Evolutionary conservation across 1,139 yeast species (phyloP).

Genomic region (Taphrina deformans): DNA sequence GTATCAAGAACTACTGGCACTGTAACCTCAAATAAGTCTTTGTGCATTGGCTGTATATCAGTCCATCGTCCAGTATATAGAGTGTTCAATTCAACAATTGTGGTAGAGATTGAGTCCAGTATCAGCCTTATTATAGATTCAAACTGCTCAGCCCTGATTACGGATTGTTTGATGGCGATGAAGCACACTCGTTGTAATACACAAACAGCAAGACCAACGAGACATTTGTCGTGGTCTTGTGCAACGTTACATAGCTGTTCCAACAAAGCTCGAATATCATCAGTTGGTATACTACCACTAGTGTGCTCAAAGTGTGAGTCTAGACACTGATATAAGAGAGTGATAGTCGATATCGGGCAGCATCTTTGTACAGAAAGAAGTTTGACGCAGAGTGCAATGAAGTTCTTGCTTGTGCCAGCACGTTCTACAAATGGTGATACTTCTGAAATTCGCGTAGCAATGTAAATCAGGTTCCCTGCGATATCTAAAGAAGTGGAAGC

Average conservation of each 20-base stretch:
- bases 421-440: background rate
- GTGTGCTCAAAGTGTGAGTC: background rate
- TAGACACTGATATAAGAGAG: background rate
- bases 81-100: background rate
- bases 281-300: background rate
- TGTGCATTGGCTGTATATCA: background rate
- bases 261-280: background rate
- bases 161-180: background rate
- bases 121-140: background rate
- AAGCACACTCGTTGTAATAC: background rate
- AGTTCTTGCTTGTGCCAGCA: background rate
- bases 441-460: conserved; percentile 42
- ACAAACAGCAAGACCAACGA: background rate
- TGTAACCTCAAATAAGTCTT: background rate
- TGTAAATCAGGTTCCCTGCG: conserved; percentile 60
- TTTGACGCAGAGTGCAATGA: background rate
- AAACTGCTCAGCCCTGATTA: background rate
- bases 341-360: background rate
- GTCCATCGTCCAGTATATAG: background rate
- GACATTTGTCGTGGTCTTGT: background rate
- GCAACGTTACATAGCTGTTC: background rate
- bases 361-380: background rate
- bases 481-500: background rate
- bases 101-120: background rate
- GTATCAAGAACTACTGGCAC: background rate